Evolutionary conservation across 2,329 filamentous ascomycete species (phyloP).

Genomic region (Colletotrichum sp.): DNA sequence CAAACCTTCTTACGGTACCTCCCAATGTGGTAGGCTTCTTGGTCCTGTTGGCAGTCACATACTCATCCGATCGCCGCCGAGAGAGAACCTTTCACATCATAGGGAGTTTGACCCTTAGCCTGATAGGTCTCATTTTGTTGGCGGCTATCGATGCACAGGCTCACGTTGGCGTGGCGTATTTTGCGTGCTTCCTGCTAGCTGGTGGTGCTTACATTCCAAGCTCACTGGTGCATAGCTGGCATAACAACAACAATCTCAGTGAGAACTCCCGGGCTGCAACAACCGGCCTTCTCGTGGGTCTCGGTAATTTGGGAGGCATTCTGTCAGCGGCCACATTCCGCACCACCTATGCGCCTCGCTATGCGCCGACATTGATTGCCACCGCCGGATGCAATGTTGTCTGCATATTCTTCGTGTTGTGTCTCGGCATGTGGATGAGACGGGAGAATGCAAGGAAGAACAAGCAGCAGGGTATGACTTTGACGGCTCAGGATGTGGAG

Average conservation of each 20-base stretch:
- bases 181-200: constrained; percentile 55
- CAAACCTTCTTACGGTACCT: constrained; percentile 38
- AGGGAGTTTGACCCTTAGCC: constrained; percentile 27
- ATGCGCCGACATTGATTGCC: constrained; percentile 49
- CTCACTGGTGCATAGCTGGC: constrained; percentile 57
- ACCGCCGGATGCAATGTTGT: constrained; percentile 45
- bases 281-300: constrained; percentile 50
- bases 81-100: constrained; percentile 55
- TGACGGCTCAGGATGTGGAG: constrained; percentile 42
- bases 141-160: constrained; percentile 34
- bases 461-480: constrained; percentile 34
- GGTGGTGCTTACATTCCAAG: constrained; percentile 50
- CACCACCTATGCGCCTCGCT: constrained; percentile 52
- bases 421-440: constrained; percentile 50
- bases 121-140: constrained; percentile 53
- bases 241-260: constrained; percentile 49
- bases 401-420: constrained; percentile 42
- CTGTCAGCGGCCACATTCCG: constrained; percentile 41
- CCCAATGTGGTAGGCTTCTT: constrained; percentile 50
- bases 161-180: constrained; percentile 51
- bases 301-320: constrained; percentile 55
- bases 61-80: constrained; percentile 47
- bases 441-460: constrained; percentile 45
- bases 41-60: constrained; percentile 47
- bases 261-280: constrained; percentile 50